Percentiles rank a stretch among this genome's conserved stretches.
These are phyloP conservation scores for Penicillium sp. DNA, from an alignment of 2,329 filamentous ascomycete species.

Conservation along the genomic window DNA sequence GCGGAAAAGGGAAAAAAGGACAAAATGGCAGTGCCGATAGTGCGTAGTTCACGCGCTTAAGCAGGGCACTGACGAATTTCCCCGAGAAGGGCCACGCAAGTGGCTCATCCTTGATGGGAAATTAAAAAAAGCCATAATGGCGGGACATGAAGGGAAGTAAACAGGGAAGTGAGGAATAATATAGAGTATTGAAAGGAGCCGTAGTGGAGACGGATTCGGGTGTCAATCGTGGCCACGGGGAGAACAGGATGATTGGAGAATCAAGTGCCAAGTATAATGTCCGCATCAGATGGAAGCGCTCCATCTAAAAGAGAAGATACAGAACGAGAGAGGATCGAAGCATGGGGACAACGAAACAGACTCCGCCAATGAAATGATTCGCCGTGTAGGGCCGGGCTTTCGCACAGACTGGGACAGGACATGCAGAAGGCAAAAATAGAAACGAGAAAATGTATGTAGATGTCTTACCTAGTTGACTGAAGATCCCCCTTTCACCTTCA, in stretches of 20 bases:
- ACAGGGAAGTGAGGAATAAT: not conserved
- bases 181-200: not conserved
- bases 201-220: not conserved
- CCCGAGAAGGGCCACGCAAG: not conserved
- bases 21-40: not conserved
- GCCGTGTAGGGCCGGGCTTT: slow-evolving; percentile 4
- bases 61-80: not conserved
- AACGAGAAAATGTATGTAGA: not conserved
- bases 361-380: slow-evolving; percentile 4
- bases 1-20: not conserved
- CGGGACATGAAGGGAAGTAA: not conserved
- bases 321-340: not conserved
- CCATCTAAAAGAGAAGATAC: no score
- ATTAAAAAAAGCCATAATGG: not conserved
- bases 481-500: not conserved
- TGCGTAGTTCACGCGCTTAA: slow-evolving; percentile 2
- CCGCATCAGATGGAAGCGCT: not conserved
- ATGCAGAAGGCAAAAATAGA: not conserved
- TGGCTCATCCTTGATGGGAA: not conserved
- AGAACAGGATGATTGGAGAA: not conserved
- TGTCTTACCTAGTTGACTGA: not conserved
- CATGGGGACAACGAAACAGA: not conserved
- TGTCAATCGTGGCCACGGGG: not conserved
- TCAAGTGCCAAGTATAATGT: not conserved
- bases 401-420: not conserved